Conservation (phyloP, 2,329 filamentous ascomycete genomes). For the Colletotrichum tabaci region DNA sequence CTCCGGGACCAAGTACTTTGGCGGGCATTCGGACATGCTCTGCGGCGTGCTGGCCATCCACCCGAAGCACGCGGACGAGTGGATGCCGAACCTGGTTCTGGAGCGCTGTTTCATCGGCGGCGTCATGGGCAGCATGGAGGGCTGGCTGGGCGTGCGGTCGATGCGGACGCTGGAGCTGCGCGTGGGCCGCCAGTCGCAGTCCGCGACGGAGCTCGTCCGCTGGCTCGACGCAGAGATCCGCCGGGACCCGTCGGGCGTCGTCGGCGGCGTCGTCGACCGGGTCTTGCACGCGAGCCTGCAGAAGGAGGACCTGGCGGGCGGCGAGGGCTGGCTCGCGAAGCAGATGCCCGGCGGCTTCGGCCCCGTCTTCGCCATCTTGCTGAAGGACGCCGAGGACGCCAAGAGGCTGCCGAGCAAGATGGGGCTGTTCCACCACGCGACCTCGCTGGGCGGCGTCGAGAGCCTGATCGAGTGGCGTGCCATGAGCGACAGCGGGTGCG, state of each 20-base stretch:
- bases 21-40: conserved; percentile 94
- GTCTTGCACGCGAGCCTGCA: conserved; percentile 88
- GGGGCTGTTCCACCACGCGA: conserved; percentile 92
- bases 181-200: conserved; percentile 82
- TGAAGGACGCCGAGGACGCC: conserved; percentile 74
- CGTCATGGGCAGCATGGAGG: conserved; percentile 91
- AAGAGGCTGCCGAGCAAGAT: conserved; percentile 82
- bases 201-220: conserved; percentile 76
- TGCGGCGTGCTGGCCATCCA: conserved; percentile 85
- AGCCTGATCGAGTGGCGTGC: conserved; percentile 96
- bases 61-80: conserved; percentile 63
- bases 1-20: conserved; percentile 95
- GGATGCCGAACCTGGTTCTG: conserved; percentile 71
- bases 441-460: conserved; percentile 93
- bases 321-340: conserved; percentile 79
- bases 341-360: conserved; percentile 96
- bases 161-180: conserved; percentile 88
- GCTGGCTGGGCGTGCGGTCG: conserved; percentile 91
- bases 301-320: conserved; percentile 65
- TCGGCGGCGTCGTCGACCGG: conserved; percentile 70
- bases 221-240: conserved; percentile 75
- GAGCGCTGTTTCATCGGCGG: conserved; percentile 86
- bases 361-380: conserved; percentile 85
- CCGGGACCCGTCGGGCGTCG: conserved; percentile 50
- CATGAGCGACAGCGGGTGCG: conserved; percentile 85